phyloP scores from a whole-genome alignment of 202 grass and related monocot genomes.

The Zizania palustris region DNA sequence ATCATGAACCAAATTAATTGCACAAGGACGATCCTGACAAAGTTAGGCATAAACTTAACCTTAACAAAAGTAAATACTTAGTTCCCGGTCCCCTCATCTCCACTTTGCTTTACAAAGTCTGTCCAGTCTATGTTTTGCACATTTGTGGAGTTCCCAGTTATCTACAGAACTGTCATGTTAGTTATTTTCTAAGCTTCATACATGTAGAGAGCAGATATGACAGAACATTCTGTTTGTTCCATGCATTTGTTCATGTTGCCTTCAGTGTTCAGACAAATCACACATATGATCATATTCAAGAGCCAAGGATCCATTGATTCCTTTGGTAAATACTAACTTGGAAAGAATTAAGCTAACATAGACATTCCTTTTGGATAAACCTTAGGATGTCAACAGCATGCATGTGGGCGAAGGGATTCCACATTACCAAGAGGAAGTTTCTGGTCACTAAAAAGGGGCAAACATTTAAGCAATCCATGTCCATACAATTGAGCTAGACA shows the following conservation, averaged over 20 bases:
- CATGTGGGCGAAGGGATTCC: conserved; percentile 31
- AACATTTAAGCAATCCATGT: conserved; percentile 24
- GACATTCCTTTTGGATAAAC: neutral
- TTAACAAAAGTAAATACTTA: neutral
- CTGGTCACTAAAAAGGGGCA: conserved; percentile 20
- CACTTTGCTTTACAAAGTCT: conserved; percentile 6
- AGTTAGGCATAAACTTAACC: neutral
- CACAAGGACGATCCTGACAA: neutral
- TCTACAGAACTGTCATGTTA: neutral
- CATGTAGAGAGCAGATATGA: conserved; percentile 20
- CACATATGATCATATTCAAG: conserved; percentile 37
- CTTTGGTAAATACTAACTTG: conserved; percentile 5
- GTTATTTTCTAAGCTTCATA: conserved; percentile 5
- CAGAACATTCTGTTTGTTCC: conserved; percentile 31
- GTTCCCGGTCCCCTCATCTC: conserved; percentile 4
- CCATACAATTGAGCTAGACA: conserved; percentile 35
- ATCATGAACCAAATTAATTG: neutral
- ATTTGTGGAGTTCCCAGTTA: conserved; percentile 4
- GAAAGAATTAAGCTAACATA: neutral
- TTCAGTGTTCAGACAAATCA: conserved; percentile 41
- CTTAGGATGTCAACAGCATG: conserved; percentile 19
- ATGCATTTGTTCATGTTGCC: conserved; percentile 7
- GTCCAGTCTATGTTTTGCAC: neutral
- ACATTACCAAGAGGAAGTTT: conserved; percentile 40
- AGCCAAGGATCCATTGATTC: neutral